Conservation (phyloP, 345 rosid genomes). For the Bruguiera gymnorhiza region DNA sequence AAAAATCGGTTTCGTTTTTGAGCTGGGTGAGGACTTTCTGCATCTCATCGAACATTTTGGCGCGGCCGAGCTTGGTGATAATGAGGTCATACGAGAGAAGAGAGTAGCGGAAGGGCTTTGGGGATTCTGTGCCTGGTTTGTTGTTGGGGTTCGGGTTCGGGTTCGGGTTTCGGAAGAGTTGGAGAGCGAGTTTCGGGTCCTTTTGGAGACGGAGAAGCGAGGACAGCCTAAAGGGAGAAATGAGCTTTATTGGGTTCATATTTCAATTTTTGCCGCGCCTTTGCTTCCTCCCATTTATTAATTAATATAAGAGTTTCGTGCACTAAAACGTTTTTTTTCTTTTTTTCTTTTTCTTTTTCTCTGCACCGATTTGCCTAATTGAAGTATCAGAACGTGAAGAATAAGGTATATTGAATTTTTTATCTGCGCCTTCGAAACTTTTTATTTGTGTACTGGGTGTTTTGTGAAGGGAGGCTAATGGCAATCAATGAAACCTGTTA, state of each 20-base stretch:
- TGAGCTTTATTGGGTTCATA: slow-evolving; percentile 28
- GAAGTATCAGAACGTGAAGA: too few species aligned
- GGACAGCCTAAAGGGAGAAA: slow-evolving; percentile 58
- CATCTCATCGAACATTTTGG: slow-evolving; percentile 72
- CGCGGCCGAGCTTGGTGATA: slow-evolving; percentile 71
- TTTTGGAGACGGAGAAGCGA: slow-evolving; percentile 67
- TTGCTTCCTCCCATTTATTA: too few species aligned
- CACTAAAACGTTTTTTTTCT: too few species aligned
- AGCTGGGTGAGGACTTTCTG: slow-evolving; percentile 56
- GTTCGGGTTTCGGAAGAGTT: slow-evolving; percentile 46
- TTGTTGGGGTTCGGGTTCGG: slow-evolving; percentile 15
- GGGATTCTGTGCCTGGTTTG: neutral
- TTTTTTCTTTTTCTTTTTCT: too few species aligned
- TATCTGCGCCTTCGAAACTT: too few species aligned
- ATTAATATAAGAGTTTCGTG: too few species aligned
- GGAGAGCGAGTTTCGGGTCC: slow-evolving; percentile 59
- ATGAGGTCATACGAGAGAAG: slow-evolving; percentile 71
- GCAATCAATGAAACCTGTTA: too few species aligned
- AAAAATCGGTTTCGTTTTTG: slow-evolving; percentile 40
- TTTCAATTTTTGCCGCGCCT: neutral
- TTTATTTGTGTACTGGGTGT: too few species aligned
- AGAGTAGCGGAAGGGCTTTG: slow-evolving; percentile 45
- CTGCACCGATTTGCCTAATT: too few species aligned
- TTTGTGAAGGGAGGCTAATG: too few species aligned
- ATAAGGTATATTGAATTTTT: too few species aligned